Evolutionary conservation across 495 filamentous ascomycete genomes (phyloP).

Genomic region (Podospora pseudoanserina): DNA sequence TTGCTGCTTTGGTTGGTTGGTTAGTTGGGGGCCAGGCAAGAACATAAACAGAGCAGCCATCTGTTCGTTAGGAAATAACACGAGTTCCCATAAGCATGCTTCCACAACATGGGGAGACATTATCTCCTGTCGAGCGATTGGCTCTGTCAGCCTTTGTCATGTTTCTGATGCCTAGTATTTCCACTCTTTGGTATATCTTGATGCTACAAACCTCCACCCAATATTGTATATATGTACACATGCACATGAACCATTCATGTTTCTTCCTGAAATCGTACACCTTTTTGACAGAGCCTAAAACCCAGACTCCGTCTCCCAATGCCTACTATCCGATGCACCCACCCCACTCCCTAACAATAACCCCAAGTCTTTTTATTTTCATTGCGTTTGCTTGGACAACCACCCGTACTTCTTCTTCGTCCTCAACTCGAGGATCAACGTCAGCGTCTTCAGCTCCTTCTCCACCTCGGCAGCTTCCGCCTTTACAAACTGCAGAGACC

Average conservation of each 20-base stretch:
- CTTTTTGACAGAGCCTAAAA: too few species aligned
- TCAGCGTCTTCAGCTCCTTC: slow-evolving; percentile 14
- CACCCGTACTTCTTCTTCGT: not conserved
- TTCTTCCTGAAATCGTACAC: too few species aligned
- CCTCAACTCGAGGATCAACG: not conserved
- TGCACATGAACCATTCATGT: too few species aligned
- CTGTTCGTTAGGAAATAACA: not conserved
- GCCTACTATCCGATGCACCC: not conserved
- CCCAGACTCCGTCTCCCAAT: not conserved
- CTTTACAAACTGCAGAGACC: slow-evolving; percentile 20
- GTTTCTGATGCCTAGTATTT: too few species aligned
- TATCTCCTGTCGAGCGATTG: too few species aligned
- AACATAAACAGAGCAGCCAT: not conserved
- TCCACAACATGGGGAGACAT: not conserved
- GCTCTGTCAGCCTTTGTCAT: too few species aligned
- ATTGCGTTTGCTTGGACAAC: not conserved
- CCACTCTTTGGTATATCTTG: too few species aligned
- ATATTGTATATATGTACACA: too few species aligned
- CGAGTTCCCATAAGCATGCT: not conserved
- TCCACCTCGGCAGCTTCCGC: slow-evolving; percentile 10
- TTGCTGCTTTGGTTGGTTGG: not conserved
- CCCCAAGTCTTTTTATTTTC: not conserved
- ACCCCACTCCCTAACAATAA: not conserved
- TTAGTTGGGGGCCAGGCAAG: not conserved
- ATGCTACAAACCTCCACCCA: too few species aligned